A percentile compares a stretch with the other conserved stretches of the same genome.
Evolutionary conservation across 225 moss, liverwort and hornwort genomes (phyloP).

Genomic region (Straminergon stramineum): DNA sequence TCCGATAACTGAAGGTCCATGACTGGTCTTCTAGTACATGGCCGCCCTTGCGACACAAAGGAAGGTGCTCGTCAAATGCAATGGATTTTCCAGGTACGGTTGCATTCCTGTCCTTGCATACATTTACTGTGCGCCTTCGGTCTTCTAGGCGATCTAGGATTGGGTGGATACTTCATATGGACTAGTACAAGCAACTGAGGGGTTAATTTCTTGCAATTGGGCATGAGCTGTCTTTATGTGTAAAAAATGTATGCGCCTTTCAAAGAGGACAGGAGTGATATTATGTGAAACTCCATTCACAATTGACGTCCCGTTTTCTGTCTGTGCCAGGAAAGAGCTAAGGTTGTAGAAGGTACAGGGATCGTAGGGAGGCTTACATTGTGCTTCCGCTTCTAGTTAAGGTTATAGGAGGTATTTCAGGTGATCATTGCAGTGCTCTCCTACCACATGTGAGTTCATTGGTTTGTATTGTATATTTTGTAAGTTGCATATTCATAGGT

Average conservation of each 20-base stretch:
- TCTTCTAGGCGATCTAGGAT: not conserved
- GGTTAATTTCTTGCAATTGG: not conserved
- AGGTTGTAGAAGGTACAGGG: not conserved
- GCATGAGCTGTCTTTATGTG: not conserved
- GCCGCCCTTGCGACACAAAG: not conserved
- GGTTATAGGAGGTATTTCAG: not conserved
- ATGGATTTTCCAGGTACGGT: not conserved
- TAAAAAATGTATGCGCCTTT: not conserved
- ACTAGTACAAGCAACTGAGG: not conserved
- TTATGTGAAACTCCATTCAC: not conserved
- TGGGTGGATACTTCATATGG: not conserved
- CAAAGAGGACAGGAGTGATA: not conserved
- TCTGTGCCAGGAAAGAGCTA: not conserved
- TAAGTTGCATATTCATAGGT: not conserved
- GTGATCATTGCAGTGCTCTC: not conserved
- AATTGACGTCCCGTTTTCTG: not conserved
- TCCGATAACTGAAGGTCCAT: not conserved
- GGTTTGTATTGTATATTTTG: not conserved
- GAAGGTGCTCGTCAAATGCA: not conserved
- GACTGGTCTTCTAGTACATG: not conserved
- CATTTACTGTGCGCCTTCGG: not conserved
- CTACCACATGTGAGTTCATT: not conserved
- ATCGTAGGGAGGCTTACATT: not conserved
- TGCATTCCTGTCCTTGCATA: not conserved
- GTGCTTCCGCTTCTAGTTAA: not conserved